Base-by-base conservation (phyloP, 2,329 filamentous ascomycete genomes). In the Claviceps spartinae region DNA sequence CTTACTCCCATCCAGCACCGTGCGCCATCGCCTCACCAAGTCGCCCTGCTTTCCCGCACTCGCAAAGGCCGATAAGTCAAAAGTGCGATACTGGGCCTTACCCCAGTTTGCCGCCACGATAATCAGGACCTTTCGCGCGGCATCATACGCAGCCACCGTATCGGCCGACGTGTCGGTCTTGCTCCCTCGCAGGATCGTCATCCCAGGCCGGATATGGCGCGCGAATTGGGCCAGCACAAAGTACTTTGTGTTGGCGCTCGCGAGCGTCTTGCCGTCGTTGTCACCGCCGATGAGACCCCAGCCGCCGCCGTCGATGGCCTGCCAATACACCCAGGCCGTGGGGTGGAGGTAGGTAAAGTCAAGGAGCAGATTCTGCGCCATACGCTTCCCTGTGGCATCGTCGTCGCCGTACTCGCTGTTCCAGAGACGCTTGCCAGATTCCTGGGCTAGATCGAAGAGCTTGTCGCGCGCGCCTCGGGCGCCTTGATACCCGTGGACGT, bases 321-420 rank as follows among this genome's bases (percentile, higher is more conserved):
- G 70, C 69, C 69, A 72, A 58, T 71, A 71, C n/a, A 69, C 63
- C 70, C 69, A 72, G 8, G 63, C 69, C 1, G 65, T 69, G 2
- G 69, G 70, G 49, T 62, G 63, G 30, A 72, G 60, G 64, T 62
- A 69, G 40, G 60, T 58, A 49, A 72, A 64, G 59, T 72, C 70
- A 9, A 71, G 62, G 34, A 72, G 54, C 44, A 71, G 56, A 51
- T 70, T 68, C 48, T 58, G 63, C 8, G 58, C 65, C 9, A 72
- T 59, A 8, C 54, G 49, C 40, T 54, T 48, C 20, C 69, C 69
- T 2, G 66, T 67, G 4, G 62, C 65, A 53, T 72, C 70, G 42
- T 51, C 59, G 55, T 72, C 70, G 38, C 69, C 69, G 53, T 72
- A 72, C 56, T 72, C 69, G 57, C 65, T 69, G 52, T 71, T 69